Percentiles rank a stretch among this genome's conserved stretches.
These are phyloP conservation scores for Bryoglossum gracile DNA, from an alignment of 495 filamentous ascomycete species.

Conservation along the genomic window DNA sequence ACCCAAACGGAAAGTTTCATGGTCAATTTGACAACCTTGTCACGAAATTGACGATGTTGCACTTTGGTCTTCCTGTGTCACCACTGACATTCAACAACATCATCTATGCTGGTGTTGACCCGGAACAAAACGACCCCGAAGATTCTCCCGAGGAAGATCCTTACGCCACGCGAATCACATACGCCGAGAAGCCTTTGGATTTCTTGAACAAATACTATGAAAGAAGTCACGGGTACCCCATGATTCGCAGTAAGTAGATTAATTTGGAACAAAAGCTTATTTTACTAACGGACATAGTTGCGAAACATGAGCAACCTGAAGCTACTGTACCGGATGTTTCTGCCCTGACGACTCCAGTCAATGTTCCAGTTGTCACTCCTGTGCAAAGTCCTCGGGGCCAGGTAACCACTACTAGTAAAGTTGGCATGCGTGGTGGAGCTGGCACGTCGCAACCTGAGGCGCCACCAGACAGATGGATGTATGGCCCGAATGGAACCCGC, in stretches of 20 bases:
- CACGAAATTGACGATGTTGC: constrained; percentile 24
- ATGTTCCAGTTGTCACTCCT: too few species aligned
- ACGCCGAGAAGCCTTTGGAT: constrained; percentile 23
- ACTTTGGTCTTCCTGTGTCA: constrained; percentile 23
- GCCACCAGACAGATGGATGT: too few species aligned
- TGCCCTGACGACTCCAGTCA: too few species aligned
- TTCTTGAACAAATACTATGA: constrained; percentile 23
- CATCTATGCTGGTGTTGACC: constrained; percentile 1
- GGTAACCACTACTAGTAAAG: neutral
- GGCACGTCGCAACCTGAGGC: too few species aligned
- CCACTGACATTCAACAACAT: constrained; percentile 18
- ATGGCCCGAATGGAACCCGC: neutral
- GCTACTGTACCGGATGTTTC: too few species aligned
- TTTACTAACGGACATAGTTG: too few species aligned
- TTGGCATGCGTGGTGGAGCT: constrained; percentile 1
- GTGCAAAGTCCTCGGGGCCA: too few species aligned
- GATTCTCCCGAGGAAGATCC: constrained; percentile 10
- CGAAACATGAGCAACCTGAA: too few species aligned
- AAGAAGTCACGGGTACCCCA: constrained; percentile 19
- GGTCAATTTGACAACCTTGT: constrained; percentile 9
- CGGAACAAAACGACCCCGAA: neutral
- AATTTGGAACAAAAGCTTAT: too few species aligned
- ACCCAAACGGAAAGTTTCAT: constrained; percentile 2
- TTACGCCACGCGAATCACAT: constrained; percentile 15
- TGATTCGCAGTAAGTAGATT: constrained; percentile 22